These are phyloP conservation scores for Zychaea mexicana DNA, from an alignment of 371 early-diverging fungal species.

Conservation along the genomic window DNA sequence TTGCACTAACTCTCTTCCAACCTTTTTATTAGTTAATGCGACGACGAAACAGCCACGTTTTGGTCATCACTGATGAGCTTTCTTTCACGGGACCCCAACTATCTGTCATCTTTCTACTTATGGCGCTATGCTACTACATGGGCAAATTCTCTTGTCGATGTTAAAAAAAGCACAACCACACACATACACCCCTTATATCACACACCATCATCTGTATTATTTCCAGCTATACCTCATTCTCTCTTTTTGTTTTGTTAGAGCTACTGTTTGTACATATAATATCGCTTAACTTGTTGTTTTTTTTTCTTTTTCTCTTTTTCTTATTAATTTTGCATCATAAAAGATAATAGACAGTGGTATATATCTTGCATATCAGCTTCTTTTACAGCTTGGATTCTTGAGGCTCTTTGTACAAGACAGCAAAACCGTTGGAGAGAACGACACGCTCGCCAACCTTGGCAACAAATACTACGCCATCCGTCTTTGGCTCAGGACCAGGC, in stretches of 20 bases:
- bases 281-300: background rate
- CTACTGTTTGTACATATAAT: no score
- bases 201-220: background rate
- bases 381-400: slow-evolving; percentile 30
- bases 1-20: no score
- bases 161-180: slow-evolving; percentile 6
- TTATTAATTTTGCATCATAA: background rate
- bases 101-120: slow-evolving; percentile 37
- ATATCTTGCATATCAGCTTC: no score
- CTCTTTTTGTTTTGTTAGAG: no score
- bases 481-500: slow-evolving; percentile 29
- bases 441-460: slow-evolving; percentile 53
- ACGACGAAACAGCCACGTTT: slow-evolving; percentile 30
- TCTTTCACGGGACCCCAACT: slow-evolving; percentile 46
- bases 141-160: slow-evolving; percentile 52
- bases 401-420: slow-evolving; percentile 34
- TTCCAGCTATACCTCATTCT: background rate
- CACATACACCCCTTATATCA: background rate
- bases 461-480: slow-evolving; percentile 52
- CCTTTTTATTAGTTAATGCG: slow-evolving; percentile 18
- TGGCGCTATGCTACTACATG: slow-evolving; percentile 49
- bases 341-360: no score
- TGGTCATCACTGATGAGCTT: slow-evolving; percentile 46
- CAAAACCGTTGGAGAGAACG: slow-evolving; percentile 53
- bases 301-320: background rate